phyloP scores from a whole-genome alignment of 257 asterid genomes.

The Plantago ovata region DNA sequence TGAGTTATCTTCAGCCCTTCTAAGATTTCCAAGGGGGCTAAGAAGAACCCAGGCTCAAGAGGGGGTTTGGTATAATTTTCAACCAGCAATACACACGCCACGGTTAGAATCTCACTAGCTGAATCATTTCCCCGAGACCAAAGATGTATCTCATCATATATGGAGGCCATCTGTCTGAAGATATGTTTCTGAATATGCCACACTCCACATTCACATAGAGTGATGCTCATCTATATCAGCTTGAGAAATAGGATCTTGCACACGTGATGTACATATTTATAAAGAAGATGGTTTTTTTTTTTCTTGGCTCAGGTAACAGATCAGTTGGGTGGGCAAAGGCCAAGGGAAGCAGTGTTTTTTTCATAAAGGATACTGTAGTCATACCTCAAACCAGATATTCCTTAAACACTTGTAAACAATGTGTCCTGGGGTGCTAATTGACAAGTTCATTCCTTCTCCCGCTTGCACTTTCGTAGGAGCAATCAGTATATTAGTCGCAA shows the following conservation, averaged over 20 bases:
- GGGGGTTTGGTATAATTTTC: too few relatives aligned
- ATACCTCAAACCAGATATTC: slow-evolving; percentile 82
- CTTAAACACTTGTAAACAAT: slow-evolving; percentile 54
- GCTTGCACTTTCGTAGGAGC: slow-evolving; percentile 34
- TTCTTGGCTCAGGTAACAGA: slow-evolving; percentile 13
- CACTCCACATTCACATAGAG: not conserved
- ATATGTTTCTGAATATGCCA: not conserved
- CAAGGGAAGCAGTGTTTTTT: slow-evolving; percentile 14
- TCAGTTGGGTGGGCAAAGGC: not conserved
- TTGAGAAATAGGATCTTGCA: not conserved
- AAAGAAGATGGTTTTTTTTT: not conserved
- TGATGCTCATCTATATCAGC: not conserved
- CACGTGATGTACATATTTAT: not conserved
- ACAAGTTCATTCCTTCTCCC: slow-evolving; percentile 27
- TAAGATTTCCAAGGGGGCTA: too few relatives aligned
- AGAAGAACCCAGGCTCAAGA: too few relatives aligned
- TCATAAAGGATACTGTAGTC: slow-evolving; percentile 23
- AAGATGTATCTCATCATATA: slow-evolving; percentile 1
- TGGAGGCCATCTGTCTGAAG: not conserved
- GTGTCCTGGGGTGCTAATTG: slow-evolving; percentile 50
- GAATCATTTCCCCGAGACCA: too few relatives aligned
- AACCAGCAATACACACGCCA: too few relatives aligned
- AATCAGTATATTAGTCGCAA: slow-evolving; percentile 37
- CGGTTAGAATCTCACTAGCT: too few relatives aligned
- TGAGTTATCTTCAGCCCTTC: too few relatives aligned